Evolutionary conservation across 345 rosid species (phyloP), one percentile per base, ranked within the genome.

Genomic region (Melaleuca alternifolia): DNA sequence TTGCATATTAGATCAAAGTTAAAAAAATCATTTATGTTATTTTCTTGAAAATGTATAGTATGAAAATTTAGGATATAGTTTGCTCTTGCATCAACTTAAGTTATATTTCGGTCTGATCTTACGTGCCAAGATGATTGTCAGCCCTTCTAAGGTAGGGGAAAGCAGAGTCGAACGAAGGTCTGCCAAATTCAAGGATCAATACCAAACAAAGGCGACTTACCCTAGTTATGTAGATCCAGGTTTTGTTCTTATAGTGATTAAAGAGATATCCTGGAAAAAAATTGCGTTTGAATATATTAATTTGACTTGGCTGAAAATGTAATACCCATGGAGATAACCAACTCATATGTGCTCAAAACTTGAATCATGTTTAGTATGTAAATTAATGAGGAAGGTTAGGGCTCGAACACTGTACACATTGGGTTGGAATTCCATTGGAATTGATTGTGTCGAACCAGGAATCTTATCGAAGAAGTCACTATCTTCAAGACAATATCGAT

Each of bases 401-500:
- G 33, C 13, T 33, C 26, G n/a, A n/a, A 8, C 33, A 13, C n/a
- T n/a, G 71, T n/a, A n/a, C 12, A 33, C 28, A 4, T 41, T 4
- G 41, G 41, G 41, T 41, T 41, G 41, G 41, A 41, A 2, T 41
- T 41, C 37, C 33, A 59, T n/a, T 8, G 71, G 33, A 59, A n/a
- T 33, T 16, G 37, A n/a, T 59, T 59, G 13, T 59, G 3, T n/a
- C 12, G 18, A 6, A 59, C n/a, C 37, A 12, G 3, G 15, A 2
- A 59, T n/a, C 12, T 33, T 59, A n/a, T 57, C 30, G 5, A 1
- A 8, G n/a, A 59, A 59, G 24, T 26, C 65, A 59, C n/a, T n/a
- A 33, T n/a, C 18, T 59, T n/a, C 11, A 57, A 5, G 0, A 26
- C n/a, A n/a, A n/a, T n/a, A n/a, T n/a, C 65, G 2, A 0, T 6